phyloP scores from a whole-genome alignment of 2,329 filamentous ascomycete species.

The Elsinoe fawcettii region DNA sequence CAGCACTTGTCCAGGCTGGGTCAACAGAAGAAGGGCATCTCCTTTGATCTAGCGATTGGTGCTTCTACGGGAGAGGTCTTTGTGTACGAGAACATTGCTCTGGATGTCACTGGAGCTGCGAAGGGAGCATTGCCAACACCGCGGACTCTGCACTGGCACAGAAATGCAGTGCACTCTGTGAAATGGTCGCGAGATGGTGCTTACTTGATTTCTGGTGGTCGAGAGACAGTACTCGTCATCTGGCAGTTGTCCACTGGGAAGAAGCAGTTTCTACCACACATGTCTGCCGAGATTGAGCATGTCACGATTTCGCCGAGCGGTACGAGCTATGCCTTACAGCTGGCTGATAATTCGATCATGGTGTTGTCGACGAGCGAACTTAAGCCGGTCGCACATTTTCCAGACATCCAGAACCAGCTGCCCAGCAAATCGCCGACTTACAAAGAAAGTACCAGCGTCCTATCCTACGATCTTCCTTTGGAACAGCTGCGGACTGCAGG shows the following conservation, averaged over 20 bases:
- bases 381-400: slow-evolving; percentile 73
- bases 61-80: slow-evolving; percentile 68
- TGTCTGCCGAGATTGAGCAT: slow-evolving; percentile 76
- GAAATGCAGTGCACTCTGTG: slow-evolving; percentile 69
- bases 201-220: slow-evolving; percentile 88
- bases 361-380: slow-evolving; percentile 84
- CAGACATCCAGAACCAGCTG: slow-evolving; percentile 68
- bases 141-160: slow-evolving; percentile 83
- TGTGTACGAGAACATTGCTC: slow-evolving; percentile 54
- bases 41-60: slow-evolving; percentile 69
- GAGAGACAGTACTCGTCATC: slow-evolving; percentile 78
- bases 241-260: slow-evolving; percentile 89
- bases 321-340: slow-evolving; percentile 71
- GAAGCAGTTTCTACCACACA: slow-evolving; percentile 79
- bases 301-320: slow-evolving; percentile 74
- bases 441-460: slow-evolving; percentile 48
- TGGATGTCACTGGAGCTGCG: slow-evolving; percentile 9
- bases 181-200: slow-evolving; percentile 96
- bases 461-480: slow-evolving; percentile 51
- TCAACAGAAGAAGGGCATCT: slow-evolving; percentile 29
- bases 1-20: slow-evolving; percentile 19
- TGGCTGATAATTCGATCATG: slow-evolving; percentile 90
- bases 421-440: slow-evolving; percentile 79
- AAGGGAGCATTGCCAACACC: slow-evolving; percentile 36
- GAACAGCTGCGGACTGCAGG: slow-evolving; percentile 16